Percentiles rank a stretch among this genome's conserved stretches.
These are phyloP conservation scores for Lolium perenne DNA, from an alignment of 176 grass and related monocot species.

Conservation along the genomic window DNA sequence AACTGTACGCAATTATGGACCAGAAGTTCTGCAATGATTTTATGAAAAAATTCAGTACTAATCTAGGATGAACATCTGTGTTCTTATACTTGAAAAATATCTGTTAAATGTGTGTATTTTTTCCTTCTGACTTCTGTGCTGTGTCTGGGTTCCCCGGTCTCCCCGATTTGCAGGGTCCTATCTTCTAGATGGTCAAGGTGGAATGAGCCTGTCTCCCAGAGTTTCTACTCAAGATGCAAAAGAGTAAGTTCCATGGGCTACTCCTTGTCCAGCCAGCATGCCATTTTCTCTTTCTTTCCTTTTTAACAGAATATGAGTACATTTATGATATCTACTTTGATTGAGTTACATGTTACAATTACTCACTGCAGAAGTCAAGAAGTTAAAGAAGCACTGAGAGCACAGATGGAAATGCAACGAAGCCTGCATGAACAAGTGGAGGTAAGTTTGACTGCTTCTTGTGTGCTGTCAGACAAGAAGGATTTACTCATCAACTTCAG, in stretches of 20 bases:
- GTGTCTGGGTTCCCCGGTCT: neutral
- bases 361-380: slow-evolving; percentile 64
- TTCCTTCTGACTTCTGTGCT: slow-evolving; percentile 34
- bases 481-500: neutral
- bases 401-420: slow-evolving; percentile 95
- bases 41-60: slow-evolving; percentile 6
- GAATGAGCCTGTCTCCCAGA: slow-evolving; percentile 82
- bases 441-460: slow-evolving; percentile 51
- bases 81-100: slow-evolving; percentile 7
- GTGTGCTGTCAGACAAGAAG: slow-evolving; percentile 11
- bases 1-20: slow-evolving; percentile 30
- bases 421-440: slow-evolving; percentile 98
- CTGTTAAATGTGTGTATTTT: neutral
- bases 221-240: slow-evolving; percentile 82
- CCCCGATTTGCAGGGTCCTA: slow-evolving; percentile 70
- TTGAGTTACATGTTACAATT: slow-evolving; percentile 26
- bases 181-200: slow-evolving; percentile 78
- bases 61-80: neutral
- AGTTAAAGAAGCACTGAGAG: slow-evolving; percentile 81
- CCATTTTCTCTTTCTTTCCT: neutral
- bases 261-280: neutral
- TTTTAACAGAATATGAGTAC: neutral
- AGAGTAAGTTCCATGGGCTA: slow-evolving; percentile 60
- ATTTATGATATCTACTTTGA: neutral
- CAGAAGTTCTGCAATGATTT: slow-evolving; percentile 1